Conservation (phyloP, 371 early-diverging fungal species). For the Chytridiales sp. region DNA sequence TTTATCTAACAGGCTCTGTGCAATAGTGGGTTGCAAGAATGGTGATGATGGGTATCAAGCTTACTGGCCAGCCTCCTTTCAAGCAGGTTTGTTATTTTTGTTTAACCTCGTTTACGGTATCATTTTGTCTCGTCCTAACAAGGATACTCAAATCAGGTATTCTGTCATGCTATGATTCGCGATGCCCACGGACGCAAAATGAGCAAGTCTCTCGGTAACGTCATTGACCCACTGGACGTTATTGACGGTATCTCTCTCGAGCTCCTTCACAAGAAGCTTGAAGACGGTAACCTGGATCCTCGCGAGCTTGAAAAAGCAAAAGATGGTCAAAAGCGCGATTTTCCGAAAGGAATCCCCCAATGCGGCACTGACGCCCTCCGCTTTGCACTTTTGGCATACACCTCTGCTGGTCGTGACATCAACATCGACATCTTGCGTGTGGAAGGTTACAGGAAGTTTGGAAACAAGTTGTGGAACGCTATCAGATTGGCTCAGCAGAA, state of each 20-base stretch:
- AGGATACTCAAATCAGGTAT: slow-evolving; percentile 89
- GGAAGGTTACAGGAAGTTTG: slow-evolving; percentile 98
- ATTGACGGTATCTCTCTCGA: slow-evolving; percentile 88
- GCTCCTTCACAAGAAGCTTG: slow-evolving; percentile 75
- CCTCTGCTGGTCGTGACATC: slow-evolving; percentile 90
- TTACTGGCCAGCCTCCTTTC: slow-evolving; percentile 96
- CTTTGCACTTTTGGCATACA: slow-evolving; percentile 94
- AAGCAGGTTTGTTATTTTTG: slow-evolving; percentile 59
- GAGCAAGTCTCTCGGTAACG: slow-evolving; percentile 98
- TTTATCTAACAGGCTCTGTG: background rate
- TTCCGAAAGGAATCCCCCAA: slow-evolving; percentile 97
- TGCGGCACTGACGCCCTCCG: slow-evolving; percentile 99
- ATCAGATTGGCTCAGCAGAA: slow-evolving; percentile 87
- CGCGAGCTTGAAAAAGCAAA: slow-evolving; percentile 88
- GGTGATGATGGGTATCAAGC: slow-evolving; percentile 98
- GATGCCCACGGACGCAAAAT: slow-evolving; percentile 99
- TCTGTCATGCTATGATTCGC: slow-evolving; percentile 99
- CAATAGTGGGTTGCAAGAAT: slow-evolving; percentile 97
- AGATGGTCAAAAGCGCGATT: slow-evolving; percentile 88
- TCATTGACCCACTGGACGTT: slow-evolving; percentile 98
- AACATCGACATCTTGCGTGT: slow-evolving; percentile 97
- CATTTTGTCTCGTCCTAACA: slow-evolving; percentile 92
- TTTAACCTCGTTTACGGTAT: slow-evolving; percentile 67
- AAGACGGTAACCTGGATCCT: slow-evolving; percentile 89
- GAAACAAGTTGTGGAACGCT: slow-evolving; percentile 99